Percentiles rank a stretch among this genome's conserved stretches.
Conservation (phyloP, 768 basidiomycete species). For the Naganishia vaughanmartiniae region DNA sequence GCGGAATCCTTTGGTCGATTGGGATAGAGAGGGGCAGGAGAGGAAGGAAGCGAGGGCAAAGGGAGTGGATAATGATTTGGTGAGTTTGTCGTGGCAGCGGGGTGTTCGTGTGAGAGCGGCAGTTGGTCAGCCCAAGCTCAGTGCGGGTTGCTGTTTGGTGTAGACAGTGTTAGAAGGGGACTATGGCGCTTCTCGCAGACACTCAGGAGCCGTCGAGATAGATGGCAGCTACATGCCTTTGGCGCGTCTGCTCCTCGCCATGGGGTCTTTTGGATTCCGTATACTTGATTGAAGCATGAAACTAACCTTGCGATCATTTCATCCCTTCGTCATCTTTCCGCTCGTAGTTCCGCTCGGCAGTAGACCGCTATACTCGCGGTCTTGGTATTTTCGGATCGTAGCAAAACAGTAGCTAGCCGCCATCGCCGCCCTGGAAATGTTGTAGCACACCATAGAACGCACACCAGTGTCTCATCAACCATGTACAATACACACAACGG, state of each 20-base stretch:
- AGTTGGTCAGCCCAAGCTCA: neutral
- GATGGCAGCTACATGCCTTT: neutral
- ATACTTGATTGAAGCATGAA: neutral
- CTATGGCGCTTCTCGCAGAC: too few relatives aligned
- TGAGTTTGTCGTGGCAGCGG: conserved; percentile 32
- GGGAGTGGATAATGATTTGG: conserved; percentile 88
- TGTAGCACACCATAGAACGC: too few relatives aligned
- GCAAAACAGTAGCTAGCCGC: neutral
- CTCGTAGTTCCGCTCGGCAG: conserved; percentile 47
- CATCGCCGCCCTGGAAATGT: too few relatives aligned
- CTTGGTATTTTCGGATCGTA: conserved; percentile 47
- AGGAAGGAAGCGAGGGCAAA: conserved; percentile 73
- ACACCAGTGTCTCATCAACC: too few relatives aligned
- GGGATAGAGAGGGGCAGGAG: conserved; percentile 11
- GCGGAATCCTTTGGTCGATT: conserved; percentile 74
- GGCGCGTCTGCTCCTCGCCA: too few relatives aligned
- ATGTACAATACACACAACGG: too few relatives aligned
- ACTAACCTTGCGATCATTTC: neutral
- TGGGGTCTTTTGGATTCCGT: neutral
- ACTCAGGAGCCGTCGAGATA: neutral
- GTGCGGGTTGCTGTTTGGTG: too few relatives aligned
- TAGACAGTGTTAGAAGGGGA: too few relatives aligned
- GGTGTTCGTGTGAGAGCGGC: neutral
- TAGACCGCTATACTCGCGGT: conserved; percentile 51
- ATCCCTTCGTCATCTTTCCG: neutral